Evolutionary conservation across 306 rosid species (phyloP).

Genomic region (Malus fusca): DNA sequence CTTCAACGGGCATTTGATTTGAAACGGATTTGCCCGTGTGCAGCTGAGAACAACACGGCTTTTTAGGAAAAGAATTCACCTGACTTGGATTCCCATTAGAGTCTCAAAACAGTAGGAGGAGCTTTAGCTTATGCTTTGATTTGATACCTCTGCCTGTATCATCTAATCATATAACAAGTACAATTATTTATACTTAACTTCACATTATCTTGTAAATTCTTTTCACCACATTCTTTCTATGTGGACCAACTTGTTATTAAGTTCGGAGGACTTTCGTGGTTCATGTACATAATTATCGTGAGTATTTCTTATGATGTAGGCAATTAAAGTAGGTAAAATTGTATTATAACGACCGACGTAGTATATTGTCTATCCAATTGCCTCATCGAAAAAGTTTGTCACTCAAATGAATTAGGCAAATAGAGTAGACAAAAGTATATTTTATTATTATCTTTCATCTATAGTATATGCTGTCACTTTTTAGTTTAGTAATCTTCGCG

Average conservation of each 20-base stretch:
- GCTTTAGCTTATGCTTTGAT: conserved; percentile 9
- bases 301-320: no score
- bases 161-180: conserved; percentile 4
- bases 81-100: conserved; percentile 42
- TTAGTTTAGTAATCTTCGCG: no score
- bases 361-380: no score
- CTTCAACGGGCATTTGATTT: not conserved
- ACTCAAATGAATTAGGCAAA: no score
- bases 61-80: conserved; percentile 21
- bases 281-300: no score
- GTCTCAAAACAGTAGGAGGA: conserved; percentile 16
- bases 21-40: not conserved
- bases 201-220: not conserved
- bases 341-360: no score
- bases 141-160: conserved; percentile 18
- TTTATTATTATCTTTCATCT: no score
- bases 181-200: not conserved
- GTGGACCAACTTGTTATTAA: not conserved
- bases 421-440: no score
- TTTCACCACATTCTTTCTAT: not conserved
- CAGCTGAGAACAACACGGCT: conserved; percentile 28
- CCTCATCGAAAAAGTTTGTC: no score
- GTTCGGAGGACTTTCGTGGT: no score
- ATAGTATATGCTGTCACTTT: no score
- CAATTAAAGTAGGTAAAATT: no score